Percentiles rank a stretch among this genome's conserved stretches.
phyloP scores from a whole-genome alignment of 129 eudicot species.

The Cynara cardunculus region DNA sequence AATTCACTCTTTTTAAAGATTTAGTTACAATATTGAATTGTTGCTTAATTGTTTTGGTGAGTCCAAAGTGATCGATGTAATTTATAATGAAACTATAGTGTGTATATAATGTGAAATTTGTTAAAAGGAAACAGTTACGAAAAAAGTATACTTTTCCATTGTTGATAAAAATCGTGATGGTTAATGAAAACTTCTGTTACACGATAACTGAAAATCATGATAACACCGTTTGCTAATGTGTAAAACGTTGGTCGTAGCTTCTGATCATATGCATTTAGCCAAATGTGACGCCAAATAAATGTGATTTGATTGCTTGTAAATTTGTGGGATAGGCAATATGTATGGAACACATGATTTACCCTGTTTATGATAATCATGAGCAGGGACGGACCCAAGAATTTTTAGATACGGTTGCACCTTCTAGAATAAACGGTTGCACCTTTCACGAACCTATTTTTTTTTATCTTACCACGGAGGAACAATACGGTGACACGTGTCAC shows the following conservation, averaged over 20 bases:
- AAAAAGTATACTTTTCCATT: not conserved
- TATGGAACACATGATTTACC: not conserved
- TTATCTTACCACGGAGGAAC: no score
- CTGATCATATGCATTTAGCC: not conserved
- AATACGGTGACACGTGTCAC: no score
- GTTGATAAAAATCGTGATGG: constrained; percentile 1
- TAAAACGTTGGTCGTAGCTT: constrained; percentile 5
- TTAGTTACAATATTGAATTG: not conserved
- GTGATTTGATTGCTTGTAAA: not conserved
- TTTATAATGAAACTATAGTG: constrained; percentile 8
- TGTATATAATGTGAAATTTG: not conserved
- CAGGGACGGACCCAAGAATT: no score
- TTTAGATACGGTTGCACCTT: no score
- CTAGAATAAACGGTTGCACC: no score
- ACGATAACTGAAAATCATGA: not conserved
- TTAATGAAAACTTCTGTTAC: not conserved
- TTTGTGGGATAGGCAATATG: not conserved
- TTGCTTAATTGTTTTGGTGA: not conserved
- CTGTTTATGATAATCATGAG: no score
- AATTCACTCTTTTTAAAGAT: not conserved
- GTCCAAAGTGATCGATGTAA: not conserved
- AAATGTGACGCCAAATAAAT: not conserved
- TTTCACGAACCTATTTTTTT: no score
- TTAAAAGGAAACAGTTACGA: not conserved
- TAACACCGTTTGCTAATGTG: not conserved